These are phyloP conservation scores for Thinopyrum elongatum DNA, from an alignment of 176 grass and related monocot species.

Conservation along the genomic window DNA sequence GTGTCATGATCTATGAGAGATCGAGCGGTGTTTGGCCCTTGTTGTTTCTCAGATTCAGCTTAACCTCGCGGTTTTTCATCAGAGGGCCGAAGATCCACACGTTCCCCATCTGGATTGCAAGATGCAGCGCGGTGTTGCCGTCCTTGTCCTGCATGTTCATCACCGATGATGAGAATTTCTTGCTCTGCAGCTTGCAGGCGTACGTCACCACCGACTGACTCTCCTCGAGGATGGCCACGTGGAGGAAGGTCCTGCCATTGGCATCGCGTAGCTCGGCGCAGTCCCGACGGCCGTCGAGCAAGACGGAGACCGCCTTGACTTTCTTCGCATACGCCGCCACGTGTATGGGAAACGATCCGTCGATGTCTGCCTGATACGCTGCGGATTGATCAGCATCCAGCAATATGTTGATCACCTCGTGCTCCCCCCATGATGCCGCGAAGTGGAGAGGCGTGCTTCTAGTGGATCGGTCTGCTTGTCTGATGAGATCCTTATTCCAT, in stretches of 20 bases:
- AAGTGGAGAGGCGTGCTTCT: constrained; percentile 29
- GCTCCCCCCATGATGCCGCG: constrained; percentile 5
- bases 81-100: neutral
- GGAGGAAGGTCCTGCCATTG: constrained; percentile 44
- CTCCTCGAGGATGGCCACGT: constrained; percentile 20
- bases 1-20: neutral
- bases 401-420: constrained; percentile 5
- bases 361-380: neutral
- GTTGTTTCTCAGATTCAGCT: constrained; percentile 16
- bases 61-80: neutral
- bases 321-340: neutral
- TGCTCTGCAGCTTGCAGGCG: no score
- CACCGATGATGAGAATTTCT: neutral
- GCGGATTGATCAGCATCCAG: neutral
- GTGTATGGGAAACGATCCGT: constrained; percentile 31
- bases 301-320: neutral
- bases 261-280: constrained; percentile 26
- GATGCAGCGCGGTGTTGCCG: constrained; percentile 40
- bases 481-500: constrained; percentile 25
- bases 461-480: neutral
- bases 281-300: neutral
- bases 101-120: neutral
- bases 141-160: constrained; percentile 43
- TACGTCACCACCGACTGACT: neutral
- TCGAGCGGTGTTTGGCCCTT: neutral